Evolutionary conservation across 179 eudicot species (phyloP).

Genomic region (Beta macrorhiza): DNA sequence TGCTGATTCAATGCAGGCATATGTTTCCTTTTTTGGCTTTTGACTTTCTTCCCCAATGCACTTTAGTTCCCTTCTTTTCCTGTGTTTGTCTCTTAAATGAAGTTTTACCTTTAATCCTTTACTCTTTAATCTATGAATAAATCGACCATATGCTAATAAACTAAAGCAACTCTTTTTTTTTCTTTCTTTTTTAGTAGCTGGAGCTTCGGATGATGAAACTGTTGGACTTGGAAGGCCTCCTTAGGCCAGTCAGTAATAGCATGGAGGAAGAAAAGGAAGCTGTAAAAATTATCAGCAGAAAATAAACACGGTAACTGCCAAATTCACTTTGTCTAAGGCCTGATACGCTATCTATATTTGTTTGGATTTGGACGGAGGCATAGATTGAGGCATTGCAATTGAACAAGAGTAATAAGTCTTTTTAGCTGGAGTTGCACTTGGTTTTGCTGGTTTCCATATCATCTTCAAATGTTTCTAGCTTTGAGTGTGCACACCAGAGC

Average conservation of each 20-base stretch:
- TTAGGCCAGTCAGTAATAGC: constrained; percentile 7
- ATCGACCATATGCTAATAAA: constrained; percentile 2
- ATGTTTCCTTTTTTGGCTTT: constrained; percentile 3
- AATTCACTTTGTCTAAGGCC: not conserved
- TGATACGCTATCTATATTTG: not conserved
- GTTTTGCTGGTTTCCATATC: constrained; percentile 28
- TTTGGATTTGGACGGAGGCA: constrained; percentile 11
- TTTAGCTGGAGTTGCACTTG: constrained; percentile 53
- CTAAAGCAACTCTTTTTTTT: constrained; percentile 13
- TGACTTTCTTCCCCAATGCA: not conserved
- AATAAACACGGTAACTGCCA: constrained; percentile 15
- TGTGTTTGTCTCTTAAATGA: constrained; percentile 10
- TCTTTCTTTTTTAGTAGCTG: constrained; percentile 23
- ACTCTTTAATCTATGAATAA: not conserved
- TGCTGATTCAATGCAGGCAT: constrained; percentile 9
- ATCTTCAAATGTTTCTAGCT: constrained; percentile 32
- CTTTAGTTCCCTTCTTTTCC: not conserved
- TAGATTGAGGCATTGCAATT: constrained; percentile 17
- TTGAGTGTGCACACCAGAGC: constrained; percentile 22
- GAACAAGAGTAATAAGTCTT: constrained; percentile 28
- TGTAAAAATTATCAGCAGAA: not conserved
- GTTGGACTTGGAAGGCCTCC: constrained; percentile 34
- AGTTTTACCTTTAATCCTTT: not conserved
- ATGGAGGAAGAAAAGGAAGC: not conserved
- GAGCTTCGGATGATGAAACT: constrained; percentile 27